Percentiles rank a stretch among this genome's conserved stretches.
Conservation (phyloP, 2,329 filamentous ascomycete genomes). For the Fusarium succisae region DNA sequence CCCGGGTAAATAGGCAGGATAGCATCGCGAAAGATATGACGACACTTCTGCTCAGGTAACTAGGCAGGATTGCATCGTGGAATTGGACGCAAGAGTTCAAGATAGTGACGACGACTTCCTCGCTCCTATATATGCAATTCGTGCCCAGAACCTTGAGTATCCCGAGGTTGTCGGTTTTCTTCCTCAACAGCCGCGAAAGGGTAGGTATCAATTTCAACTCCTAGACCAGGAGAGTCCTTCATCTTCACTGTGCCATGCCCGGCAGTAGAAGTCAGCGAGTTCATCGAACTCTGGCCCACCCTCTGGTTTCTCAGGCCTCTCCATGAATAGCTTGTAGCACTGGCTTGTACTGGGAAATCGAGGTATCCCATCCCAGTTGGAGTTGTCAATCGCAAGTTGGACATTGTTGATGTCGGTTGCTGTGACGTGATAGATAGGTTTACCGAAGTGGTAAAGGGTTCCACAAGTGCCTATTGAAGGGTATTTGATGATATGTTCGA, state of each 20-base stretch:
- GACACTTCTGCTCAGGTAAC: conserved; percentile 82
- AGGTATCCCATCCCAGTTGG: not conserved
- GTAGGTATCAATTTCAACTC: not conserved
- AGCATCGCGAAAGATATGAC: too few relatives aligned
- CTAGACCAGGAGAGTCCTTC: too few relatives aligned
- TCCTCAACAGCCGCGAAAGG: not conserved
- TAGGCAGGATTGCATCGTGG: conserved; percentile 76
- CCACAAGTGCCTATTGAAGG: not conserved
- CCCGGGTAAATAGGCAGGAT: conserved; percentile 81
- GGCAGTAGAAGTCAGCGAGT: not conserved
- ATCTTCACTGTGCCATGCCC: not conserved
- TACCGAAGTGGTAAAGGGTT: not conserved
- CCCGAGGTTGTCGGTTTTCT: not conserved
- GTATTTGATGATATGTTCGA: fast-evolving
- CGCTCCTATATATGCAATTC: too few relatives aligned
- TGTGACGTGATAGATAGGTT: fast-evolving
- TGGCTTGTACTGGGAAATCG: not conserved
- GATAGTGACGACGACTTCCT: conserved; percentile 73
- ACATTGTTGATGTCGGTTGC: not conserved
- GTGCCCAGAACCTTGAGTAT: not conserved
- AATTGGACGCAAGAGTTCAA: conserved; percentile 80
- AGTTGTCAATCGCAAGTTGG: not conserved
- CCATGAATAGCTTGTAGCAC: not conserved
- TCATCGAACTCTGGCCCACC: not conserved
- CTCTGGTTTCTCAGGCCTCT: not conserved